phyloP scores from a whole-genome alignment of 2,329 filamentous ascomycete genomes.

The Cadophora sp. region DNA sequence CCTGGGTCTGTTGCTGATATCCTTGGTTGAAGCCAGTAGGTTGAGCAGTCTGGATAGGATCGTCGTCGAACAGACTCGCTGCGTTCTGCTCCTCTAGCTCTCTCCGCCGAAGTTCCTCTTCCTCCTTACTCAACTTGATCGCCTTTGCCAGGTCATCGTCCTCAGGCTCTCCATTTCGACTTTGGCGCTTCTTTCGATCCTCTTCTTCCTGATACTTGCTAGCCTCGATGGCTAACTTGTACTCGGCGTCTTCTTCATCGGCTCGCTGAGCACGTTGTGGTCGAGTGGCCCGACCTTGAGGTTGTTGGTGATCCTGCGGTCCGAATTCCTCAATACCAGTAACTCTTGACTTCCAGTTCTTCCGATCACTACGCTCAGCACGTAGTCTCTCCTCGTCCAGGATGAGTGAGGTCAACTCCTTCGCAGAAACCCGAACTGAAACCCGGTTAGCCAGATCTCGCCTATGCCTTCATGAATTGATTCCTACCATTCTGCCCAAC shows the following conservation, averaged over 20 bases:
- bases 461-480: not conserved
- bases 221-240: conserved; percentile 88
- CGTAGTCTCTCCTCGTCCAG: conserved; percentile 92
- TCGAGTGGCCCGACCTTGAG: conserved; percentile 52
- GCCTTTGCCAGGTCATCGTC: conserved; percentile 95
- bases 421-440: conserved; percentile 90
- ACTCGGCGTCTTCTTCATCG: conserved; percentile 90
- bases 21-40: conserved; percentile 94
- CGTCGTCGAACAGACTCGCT: conserved; percentile 87
- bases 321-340: conserved; percentile 87
- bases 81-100: conserved; percentile 89
- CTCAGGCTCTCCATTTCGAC: conserved; percentile 58
- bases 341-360: conserved; percentile 96
- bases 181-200: conserved; percentile 76
- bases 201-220: conserved; percentile 96
- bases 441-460: conserved; percentile 38
- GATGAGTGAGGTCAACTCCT: conserved; percentile 91
- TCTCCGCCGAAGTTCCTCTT: conserved; percentile 86
- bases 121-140: conserved; percentile 91
- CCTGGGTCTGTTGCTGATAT: conserved; percentile 94
- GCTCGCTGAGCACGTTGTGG: conserved; percentile 57
- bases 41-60: conserved; percentile 61
- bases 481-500: conserved; percentile 92
- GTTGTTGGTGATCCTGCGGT: conserved; percentile 49
- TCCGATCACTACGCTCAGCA: conserved; percentile 87